A percentile compares a stretch with the other conserved stretches of the same genome.
Conservation (phyloP, 495 filamentous ascomycete genomes). For the Usnea hakonensis region DNA sequence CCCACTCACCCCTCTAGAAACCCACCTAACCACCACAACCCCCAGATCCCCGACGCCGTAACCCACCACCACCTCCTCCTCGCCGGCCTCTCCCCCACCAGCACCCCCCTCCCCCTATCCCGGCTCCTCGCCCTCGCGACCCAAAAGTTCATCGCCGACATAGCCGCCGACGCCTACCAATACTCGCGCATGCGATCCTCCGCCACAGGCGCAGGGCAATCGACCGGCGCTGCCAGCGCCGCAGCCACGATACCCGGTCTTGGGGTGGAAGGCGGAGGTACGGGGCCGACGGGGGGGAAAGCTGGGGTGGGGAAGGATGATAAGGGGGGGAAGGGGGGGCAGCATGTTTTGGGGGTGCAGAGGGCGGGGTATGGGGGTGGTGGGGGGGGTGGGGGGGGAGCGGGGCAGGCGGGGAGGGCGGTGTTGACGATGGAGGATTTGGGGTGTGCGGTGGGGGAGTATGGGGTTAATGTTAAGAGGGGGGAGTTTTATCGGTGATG, state of each 20-base stretch:
- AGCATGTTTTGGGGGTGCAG: slow-evolving; percentile 69
- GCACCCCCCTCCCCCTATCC: slow-evolving; percentile 75
- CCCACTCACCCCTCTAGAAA: not conserved
- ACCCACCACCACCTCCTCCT: slow-evolving; percentile 97
- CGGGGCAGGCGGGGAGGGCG: slow-evolving; percentile 54
- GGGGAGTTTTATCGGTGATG: slow-evolving; percentile 94
- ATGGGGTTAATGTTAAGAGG: slow-evolving; percentile 92
- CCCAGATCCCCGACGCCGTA: slow-evolving; percentile 91
- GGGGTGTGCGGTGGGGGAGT: slow-evolving; percentile 94
- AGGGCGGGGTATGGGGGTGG: slow-evolving; percentile 88
- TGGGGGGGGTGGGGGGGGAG: slow-evolving; percentile 71
- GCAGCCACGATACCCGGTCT: slow-evolving; percentile 49
- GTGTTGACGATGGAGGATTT: slow-evolving; percentile 98
- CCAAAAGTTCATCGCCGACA: slow-evolving; percentile 96
- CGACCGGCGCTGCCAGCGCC: slow-evolving; percentile 53
- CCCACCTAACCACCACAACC: not conserved
- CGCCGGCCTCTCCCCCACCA: slow-evolving; percentile 77
- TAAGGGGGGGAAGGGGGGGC: slow-evolving; percentile 48
- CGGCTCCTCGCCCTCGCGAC: slow-evolving; percentile 91
- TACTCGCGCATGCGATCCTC: slow-evolving; percentile 89
- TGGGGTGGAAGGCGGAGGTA: slow-evolving; percentile 24
- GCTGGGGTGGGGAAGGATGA: slow-evolving; percentile 56
- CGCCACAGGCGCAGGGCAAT: slow-evolving; percentile 68
- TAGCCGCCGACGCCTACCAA: slow-evolving; percentile 95
- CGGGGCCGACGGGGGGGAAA: slow-evolving; percentile 50